phyloP scores from a whole-genome alignment of 768 basidiomycete species.

The Macrolepiota dolichaula region DNA sequence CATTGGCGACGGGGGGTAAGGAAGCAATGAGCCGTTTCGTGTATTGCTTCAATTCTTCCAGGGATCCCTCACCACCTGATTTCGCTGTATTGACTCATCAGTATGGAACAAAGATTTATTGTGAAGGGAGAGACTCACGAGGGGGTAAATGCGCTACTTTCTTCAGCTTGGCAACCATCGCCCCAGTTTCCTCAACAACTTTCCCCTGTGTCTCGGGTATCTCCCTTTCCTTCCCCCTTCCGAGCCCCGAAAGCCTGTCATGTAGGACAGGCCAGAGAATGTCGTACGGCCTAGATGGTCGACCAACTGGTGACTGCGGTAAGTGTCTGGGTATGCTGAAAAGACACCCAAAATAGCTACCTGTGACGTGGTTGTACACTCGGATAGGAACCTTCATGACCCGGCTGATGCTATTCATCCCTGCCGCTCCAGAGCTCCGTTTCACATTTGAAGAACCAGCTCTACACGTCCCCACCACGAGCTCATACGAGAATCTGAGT shows the following conservation, averaged over 20 bases:
- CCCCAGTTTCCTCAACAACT: conserved; percentile 30
- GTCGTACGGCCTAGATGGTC: conserved; percentile 68
- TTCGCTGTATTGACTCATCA: conserved; percentile 13
- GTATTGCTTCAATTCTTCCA: conserved; percentile 50
- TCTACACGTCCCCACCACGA: conserved; percentile 85
- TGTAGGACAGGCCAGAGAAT: conserved; percentile 70
- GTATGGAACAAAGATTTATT: background rate
- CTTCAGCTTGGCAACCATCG: conserved; percentile 14
- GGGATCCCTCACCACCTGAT: conserved; percentile 13
- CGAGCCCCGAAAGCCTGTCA: conserved; percentile 20
- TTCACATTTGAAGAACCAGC: conserved; percentile 35
- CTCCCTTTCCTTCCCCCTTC: conserved; percentile 20
- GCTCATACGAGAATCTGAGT: conserved; percentile 84
- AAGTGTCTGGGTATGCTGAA: background rate
- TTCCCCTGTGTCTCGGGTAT: conserved; percentile 33
- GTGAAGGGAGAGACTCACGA: conserved; percentile 19
- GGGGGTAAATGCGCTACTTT: conserved; percentile 19
- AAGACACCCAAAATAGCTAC: conserved; percentile 37
- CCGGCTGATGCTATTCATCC: conserved; percentile 55
- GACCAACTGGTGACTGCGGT: conserved; percentile 37
- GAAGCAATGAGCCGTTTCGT: conserved; percentile 48
- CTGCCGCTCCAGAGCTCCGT: conserved; percentile 26
- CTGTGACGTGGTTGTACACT: conserved; percentile 82
- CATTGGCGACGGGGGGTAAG: conserved; percentile 28
- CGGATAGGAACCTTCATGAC: conserved; percentile 91